These are phyloP conservation scores for bread wheat (Triticum aestivum) DNA, from an alignment of 176 grass and related monocot genomes.

Conservation along the genomic window IWGSC_CS_RefSeq_v2.1 NC_057800.1:642078129-642078628, in stretches of 20 bases:
- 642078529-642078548: slow-evolving; percentile 50
- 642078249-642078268: slow-evolving; percentile 11
- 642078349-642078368: slow-evolving; percentile 87
- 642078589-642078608: slow-evolving; percentile 86
- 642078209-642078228: slow-evolving; percentile 11
- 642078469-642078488: slow-evolving; percentile 58
- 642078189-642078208: neutral
- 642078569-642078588: slow-evolving; percentile 94
- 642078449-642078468: slow-evolving; percentile 14
- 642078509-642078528: slow-evolving; percentile 67
- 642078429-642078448: slow-evolving; percentile 5
- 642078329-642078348: slow-evolving; percentile 89
- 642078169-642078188: neutral
- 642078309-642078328: slow-evolving; percentile 85
- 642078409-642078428: slow-evolving; percentile 4
- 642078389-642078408: slow-evolving; percentile 76
- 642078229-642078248: neutral
- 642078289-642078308: slow-evolving; percentile 88
- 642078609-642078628: slow-evolving; percentile 1
- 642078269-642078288: neutral
- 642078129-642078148: slow-evolving; percentile 85
- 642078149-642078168: slow-evolving; percentile 23
- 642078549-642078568: slow-evolving; percentile 94
- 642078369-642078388: slow-evolving; percentile 81
- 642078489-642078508: slow-evolving; percentile 87